Base-by-base conservation (phyloP, 1,284 basidiomycete species). In the Acaromyces ingoldii region DNA sequence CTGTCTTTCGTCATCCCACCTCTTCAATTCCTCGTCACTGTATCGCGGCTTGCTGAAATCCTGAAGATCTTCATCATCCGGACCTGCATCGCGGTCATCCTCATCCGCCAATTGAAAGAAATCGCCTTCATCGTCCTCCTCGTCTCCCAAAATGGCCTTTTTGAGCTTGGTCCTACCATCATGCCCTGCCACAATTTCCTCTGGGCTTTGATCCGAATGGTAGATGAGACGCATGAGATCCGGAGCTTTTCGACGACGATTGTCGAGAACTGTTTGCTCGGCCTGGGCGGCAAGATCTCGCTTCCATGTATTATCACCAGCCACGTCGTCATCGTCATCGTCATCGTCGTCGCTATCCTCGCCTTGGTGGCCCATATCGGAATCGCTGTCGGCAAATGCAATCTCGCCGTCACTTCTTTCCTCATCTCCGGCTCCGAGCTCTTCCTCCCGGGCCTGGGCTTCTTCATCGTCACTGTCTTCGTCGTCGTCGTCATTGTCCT, bases 161-260 rank as follows among this genome's bases (percentile, higher is more conserved):
- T 13, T 34, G 33, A 11, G 13, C 13, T n/a, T 34, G 13, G 13
- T 34, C 13, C 33, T 36, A 50, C 13, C n/a, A 15, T 17, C 48
- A 41, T 21, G 57, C 5, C 83, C 82, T 0, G 77, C 75, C 0
- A 86, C 76, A 36, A 93, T 85, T 66, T 90, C 81, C 53, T 83
- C 81, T 0, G 90, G 85, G 0, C 86, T 82, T 9, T 88, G 60
- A 33, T 81, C 77, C 33, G 83, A 83, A 37, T 82, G 80, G 76
- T 97, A 97, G 50, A 97, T 89, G 51, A 95, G 81, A 45, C 85
- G 84, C 75, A 87, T 90, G 81, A 91, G 87, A 71, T 95, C 84
- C 63, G 82, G 83, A 2, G 50, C 42, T 6, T 43, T 49, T 13
- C 69, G 56, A 9, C 43, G 40, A 15, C 55, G 47, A 57, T 75